phyloP scores from a whole-genome alignment of 441 rosid species.

The Adansonia madagascariensis region DNA sequence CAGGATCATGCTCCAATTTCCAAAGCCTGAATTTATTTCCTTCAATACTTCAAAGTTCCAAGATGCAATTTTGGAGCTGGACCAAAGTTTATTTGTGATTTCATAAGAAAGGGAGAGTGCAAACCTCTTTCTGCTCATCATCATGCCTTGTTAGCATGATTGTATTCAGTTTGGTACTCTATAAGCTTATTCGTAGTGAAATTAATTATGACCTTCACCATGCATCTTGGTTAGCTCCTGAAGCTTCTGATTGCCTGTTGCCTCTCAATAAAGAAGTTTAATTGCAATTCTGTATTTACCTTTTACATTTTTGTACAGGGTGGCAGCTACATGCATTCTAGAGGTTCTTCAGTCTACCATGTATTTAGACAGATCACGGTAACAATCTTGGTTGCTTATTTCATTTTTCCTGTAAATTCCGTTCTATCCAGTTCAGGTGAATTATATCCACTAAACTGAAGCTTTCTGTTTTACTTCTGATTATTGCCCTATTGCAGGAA shows the following conservation, averaged over 20 bases:
- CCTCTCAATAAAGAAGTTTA: not conserved
- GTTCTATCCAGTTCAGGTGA: not conserved
- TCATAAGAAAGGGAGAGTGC: not conserved
- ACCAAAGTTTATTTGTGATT: not conserved
- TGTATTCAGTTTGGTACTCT: not conserved
- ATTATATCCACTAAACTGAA: constrained; percentile 27
- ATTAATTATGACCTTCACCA: not conserved
- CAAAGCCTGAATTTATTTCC: not conserved
- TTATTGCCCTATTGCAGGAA: constrained; percentile 52
- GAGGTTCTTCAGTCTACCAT: constrained; percentile 75
- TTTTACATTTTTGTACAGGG: constrained; percentile 51
- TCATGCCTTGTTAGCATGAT: not conserved
- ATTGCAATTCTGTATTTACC: not conserved
- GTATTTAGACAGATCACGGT: constrained; percentile 78
- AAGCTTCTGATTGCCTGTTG: not conserved
- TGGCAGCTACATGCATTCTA: constrained; percentile 82
- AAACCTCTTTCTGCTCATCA: not conserved
- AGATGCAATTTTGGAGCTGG: not conserved
- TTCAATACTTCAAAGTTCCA: not conserved
- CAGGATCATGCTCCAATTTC: not conserved
- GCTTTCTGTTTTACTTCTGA: constrained; percentile 22
- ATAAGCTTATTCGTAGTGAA: not conserved
- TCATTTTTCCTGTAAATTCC: not conserved
- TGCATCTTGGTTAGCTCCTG: not conserved
- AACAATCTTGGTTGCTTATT: constrained; percentile 25